Base-by-base conservation (phyloP, 805 yeast genomes). In the Wickerhamiella dianesei region DNA sequence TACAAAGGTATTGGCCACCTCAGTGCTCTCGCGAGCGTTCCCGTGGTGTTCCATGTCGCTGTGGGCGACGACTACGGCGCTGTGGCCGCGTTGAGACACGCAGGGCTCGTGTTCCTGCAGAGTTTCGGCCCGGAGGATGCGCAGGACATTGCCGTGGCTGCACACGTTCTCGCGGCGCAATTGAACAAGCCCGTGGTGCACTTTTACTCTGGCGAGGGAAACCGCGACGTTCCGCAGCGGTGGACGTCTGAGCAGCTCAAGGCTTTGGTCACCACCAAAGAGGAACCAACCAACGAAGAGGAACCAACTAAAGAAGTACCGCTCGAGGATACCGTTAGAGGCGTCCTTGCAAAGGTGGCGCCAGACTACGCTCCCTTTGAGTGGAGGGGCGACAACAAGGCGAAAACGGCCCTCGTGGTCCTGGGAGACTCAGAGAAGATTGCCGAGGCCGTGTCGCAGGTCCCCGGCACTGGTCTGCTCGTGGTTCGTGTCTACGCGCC, bases 401-500 rank as follows among this genome's bases (percentile, higher is more conserved):
- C 81, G 5, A 63, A 65, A 29, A 69, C 74, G 49, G 75, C 79
- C 1, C 61, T 82, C 16, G 71, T 86, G 17, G 69, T 79, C 44
- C 69, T 86, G 50, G 92, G 94, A 46, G 71, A 77, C 44, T 69
- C 75, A 40, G 49, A 49, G 16, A 41, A 35, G 6, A 17, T 80
- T 42, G 56, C 71, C 3, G 52, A 62, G 9, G 68, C 71, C n/a
- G 56, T 66, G 21, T 63, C 67, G 32, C 59, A 63, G 40, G 67
- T 69, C 17, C 40, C 21, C 4, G 20, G 35, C 21, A 29, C 47
- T n/a, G 74, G 78, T 39, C 59, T 82, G 29, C 63, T 82, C 41
- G 65, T 75, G 6, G 68, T 84, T 41, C 75, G 80, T 37, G 74
- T 75, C 29, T 82, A 81, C 67, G 75, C 85, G 57, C 95, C 96